Base-by-base conservation (phyloP, 83 land plant genomes). In the Diphasiastrum complanatum region DNA sequence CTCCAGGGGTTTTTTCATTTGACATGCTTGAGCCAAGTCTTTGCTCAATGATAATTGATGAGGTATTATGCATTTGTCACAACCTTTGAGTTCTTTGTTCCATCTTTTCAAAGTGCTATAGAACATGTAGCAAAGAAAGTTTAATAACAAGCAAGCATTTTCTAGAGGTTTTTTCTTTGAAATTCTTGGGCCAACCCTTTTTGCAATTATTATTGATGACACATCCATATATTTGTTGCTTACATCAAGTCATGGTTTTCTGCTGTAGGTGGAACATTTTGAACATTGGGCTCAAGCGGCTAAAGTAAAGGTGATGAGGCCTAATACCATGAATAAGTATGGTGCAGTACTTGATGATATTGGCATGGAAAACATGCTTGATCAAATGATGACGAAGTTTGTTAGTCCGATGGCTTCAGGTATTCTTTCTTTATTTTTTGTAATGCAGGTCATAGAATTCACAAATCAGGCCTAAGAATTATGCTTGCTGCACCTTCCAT, bases 341-440 rank as follows among this genome's bases (percentile, higher is more conserved):
- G 98, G 98, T 56, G 88, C 84, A 37, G 96, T 93, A 62, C 96
- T 93, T 61, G 98, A 93, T 77, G 98, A 93, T 62, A 89, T 93
- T 79, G 98, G 98, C 47, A 62, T 93, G 47, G 91, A 89, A 53
- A 32, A 65, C 69, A 89, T 93, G 98, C 85, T 93, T 66, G 71
- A 85, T 50, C 83, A 83, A 64, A 70, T 88, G 30, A 88, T 85
- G 96, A 76, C 67, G 14, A 80, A 78, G 45, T 93, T 70, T 38
- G 63, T 93, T 20, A 79, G 83, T 33, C 96, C 98, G 14, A 49
- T 93, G 46, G 78, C 98, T 36, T 75, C 74, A 68, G 80, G 97
- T 90, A 67, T 31, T 20, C 2, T 16, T 33, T 24, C 8, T 33
- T 6, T 18, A 12, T n/a, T n/a, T n/a, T n/a, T n/a, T n/a, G n/a